Conservation (phyloP, 2,329 filamentous ascomycete species). For the Aureobasidium sp. region DNA sequence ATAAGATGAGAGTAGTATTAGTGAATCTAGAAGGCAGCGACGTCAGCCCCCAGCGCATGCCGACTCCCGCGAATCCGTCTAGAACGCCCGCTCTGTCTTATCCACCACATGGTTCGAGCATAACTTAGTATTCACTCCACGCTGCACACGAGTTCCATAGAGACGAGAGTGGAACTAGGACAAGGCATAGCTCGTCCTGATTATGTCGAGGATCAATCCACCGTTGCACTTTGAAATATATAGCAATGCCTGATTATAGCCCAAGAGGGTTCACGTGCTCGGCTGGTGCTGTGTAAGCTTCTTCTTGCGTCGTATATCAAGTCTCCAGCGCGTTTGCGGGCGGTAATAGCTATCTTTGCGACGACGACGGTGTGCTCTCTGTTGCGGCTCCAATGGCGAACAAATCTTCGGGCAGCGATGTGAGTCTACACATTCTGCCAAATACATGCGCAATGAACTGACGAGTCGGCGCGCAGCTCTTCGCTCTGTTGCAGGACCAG, state of each 20-base stretch:
- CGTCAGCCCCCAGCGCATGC: not conserved
- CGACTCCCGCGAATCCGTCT: not conserved
- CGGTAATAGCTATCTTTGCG: not conserved
- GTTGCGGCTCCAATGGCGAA: conserved; percentile 14
- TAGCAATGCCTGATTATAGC: not conserved
- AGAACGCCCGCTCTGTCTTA: not conserved
- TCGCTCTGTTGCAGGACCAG: conserved; percentile 52
- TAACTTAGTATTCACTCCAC: too few species aligned
- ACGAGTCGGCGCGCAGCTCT: conserved; percentile 39
- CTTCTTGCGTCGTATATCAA: not conserved
- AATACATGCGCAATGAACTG: not conserved
- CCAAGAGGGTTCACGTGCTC: not conserved
- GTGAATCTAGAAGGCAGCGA: not conserved
- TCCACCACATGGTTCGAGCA: not conserved
- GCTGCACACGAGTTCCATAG: too few species aligned
- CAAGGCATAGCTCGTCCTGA: not conserved
- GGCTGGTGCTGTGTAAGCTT: not conserved
- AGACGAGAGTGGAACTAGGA: not conserved
- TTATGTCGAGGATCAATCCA: too few species aligned
- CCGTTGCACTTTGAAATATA: too few species aligned
- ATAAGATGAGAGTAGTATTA: not conserved
- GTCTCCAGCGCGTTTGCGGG: not conserved
- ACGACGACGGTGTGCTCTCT: conserved; percentile 4
- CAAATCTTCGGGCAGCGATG: conserved; percentile 6
- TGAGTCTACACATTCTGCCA: not conserved